Conservation (phyloP, 2,329 filamentous ascomycete species). For the Claviceps fusiformis region DNA sequence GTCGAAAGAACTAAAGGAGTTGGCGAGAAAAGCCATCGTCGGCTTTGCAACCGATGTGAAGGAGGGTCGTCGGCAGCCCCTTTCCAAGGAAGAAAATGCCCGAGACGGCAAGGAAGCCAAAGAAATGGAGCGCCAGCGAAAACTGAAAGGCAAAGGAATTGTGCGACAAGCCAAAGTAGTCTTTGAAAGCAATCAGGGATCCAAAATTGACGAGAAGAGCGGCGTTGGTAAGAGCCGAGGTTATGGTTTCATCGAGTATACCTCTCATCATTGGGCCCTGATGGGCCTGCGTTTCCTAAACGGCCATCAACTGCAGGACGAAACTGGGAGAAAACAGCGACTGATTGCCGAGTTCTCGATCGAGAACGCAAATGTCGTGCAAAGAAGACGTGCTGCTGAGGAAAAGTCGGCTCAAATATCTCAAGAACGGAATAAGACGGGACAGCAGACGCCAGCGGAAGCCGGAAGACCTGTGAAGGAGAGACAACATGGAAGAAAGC, state of each 20-base stretch:
- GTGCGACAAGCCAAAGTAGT: conserved; percentile 91
- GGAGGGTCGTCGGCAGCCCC: conserved; percentile 54
- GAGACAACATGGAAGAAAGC: not conserved
- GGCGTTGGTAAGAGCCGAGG: conserved; percentile 77
- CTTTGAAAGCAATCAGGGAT: conserved; percentile 75
- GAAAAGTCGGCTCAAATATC: conserved; percentile 18
- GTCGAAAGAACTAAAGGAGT: conserved; percentile 78
- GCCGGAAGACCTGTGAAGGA: not conserved
- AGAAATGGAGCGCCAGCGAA: conserved; percentile 67
- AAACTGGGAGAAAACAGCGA: conserved; percentile 67
- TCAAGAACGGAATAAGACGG: conserved; percentile 22
- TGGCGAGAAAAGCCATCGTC: conserved; percentile 85
- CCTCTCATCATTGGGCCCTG: conserved; percentile 80
- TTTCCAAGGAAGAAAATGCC: conserved; percentile 80
- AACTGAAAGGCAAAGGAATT: conserved; percentile 69
- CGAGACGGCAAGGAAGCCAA: conserved; percentile 70
- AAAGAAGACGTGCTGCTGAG: conserved; percentile 42
- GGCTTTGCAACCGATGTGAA: conserved; percentile 89
- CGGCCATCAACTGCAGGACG: conserved; percentile 49
- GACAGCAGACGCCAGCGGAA: not conserved
- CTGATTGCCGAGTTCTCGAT: conserved; percentile 95
- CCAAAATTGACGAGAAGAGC: conserved; percentile 64
- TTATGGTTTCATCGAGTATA: conserved; percentile 96
- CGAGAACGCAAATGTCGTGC: conserved; percentile 93
- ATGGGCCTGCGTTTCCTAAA: conserved; percentile 95